Base-by-base conservation (phyloP, 1,284 basidiomycete genomes). In the Heterobasidion annosum region DNA sequence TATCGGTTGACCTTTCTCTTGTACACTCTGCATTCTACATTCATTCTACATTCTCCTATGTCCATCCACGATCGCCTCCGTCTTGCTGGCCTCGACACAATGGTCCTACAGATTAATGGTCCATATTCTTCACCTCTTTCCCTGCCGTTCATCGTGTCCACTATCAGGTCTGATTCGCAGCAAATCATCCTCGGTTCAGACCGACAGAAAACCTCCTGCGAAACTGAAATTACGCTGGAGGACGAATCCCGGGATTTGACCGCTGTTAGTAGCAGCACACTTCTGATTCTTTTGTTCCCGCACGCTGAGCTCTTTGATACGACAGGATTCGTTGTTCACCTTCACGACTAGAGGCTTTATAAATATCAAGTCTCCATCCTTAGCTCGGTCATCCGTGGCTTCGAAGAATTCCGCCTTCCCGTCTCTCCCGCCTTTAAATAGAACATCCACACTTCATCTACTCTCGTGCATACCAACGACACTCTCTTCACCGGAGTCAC, bases 11-110 rank as follows among this genome's bases (percentile, higher is more conserved):
- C 13, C 45, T n/a, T 47, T 19, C 18, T 32, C 18, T 47, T 32
- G n/a, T 32, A 47, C 40, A n/a, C 19, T 48, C 46, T 48, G 12
- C 19, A 13, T 16, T 25, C 46, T 25, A 48, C 40, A 43, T 43
- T 43, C 40, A 7, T 19, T 49, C 48, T 49, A 34, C 15, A 15
- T 25, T 4, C 25, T 25, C 32, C 33, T 49, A 49, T 49, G 48
- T 49, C 33, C 34, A 13, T 16, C 25, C 48, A 49, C 34, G 48
- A 49, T n/a, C 48, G 48, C 25, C 34, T 49, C 48, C 48, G 48
- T 49, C 51, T 34, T 35, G 51, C 51, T 46, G 51, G 51, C 16
- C 51, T 52, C 16, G 51, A 52, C 51, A 35, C 51, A 10, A 47
- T 52, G 44, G 44, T 52, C 32, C 33, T 47, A 15, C 43, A 52